Evolutionary conservation across 495 filamentous ascomycete genomes (phyloP), one percentile per base, ranked within the genome.

Genomic region (Polyplosphaeria fusca): DNA sequence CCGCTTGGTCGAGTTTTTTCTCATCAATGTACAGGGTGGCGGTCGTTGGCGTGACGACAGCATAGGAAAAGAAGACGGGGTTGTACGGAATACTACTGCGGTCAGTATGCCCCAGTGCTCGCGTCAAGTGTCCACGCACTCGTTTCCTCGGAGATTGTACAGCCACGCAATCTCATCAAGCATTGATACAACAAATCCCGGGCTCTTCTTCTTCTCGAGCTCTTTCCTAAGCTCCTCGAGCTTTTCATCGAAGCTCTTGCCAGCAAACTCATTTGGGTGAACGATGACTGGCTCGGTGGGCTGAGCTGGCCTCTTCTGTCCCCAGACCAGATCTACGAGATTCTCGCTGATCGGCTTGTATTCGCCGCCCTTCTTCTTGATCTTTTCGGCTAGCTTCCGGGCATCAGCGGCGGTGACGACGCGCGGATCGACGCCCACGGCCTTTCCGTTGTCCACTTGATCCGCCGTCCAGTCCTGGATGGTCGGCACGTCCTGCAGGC

Each of bases 141-240:
- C 94, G 71, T 77, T 95, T 68, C 94, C 94, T 69, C 94, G 83
- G 39, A 99, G 73, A 73, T 99, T 99, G 71, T 92, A 97, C 35
- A 99, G 76, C 94, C 94, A 99, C 26, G 94, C 94, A 65, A 97
- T 86, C 67, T 99, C 94, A 66, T 99, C 94, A 25, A 99, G 81
- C 87, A 95, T 91, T 14, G 82, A 96, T 38, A 99, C 80, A 58
- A 99, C 80, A 52, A 97, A 89, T 3, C 88, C 92, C 22, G 85
- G 79, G 20, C 83, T 85, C 69, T 95, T 95, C 74, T 89, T 95
- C 75, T 89, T 93, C 56, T 91, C 87, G 18, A 99, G 76, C 58
- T 96, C 91, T 68, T 95, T 92, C 24, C 91, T 83, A 30, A 99
- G 78, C 20, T 95, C 87, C 24, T 82, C 79, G 2, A 99, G 77